Evolutionary conservation across 176 grass and related monocot species (phyloP).

Genomic region (Lolium rigidum): DNA sequence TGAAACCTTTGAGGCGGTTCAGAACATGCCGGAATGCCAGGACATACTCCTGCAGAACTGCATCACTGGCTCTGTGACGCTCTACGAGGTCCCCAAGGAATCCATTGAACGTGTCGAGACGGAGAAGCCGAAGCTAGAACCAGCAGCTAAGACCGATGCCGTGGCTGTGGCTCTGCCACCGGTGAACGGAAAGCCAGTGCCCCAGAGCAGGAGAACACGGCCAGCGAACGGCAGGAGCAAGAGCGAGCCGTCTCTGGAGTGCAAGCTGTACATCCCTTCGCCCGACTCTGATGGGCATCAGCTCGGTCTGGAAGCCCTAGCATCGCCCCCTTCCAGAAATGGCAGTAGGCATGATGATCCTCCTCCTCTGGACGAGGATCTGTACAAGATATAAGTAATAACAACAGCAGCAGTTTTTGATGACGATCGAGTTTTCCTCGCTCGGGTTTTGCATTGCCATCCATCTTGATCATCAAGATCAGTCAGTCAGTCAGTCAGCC

Average conservation of each 20-base stretch:
- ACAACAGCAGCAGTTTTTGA: slow-evolving; percentile 40
- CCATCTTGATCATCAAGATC: slow-evolving; percentile 45
- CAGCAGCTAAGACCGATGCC: slow-evolving; percentile 21
- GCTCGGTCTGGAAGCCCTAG: slow-evolving; percentile 38
- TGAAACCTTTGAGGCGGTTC: slow-evolving; percentile 58
- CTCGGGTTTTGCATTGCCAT: slow-evolving; percentile 12
- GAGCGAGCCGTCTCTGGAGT: slow-evolving; percentile 82
- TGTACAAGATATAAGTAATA: slow-evolving; percentile 60
- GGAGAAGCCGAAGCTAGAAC: slow-evolving; percentile 58
- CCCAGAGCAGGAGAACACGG: slow-evolving; percentile 70
- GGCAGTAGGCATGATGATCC: slow-evolving; percentile 44
- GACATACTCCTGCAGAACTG: slow-evolving; percentile 62
- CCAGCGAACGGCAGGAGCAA: slow-evolving; percentile 79
- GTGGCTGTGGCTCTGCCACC: background rate
- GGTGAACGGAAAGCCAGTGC: slow-evolving; percentile 53
- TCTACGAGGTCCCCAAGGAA: slow-evolving; percentile 78
- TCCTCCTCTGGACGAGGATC: slow-evolving; percentile 58
- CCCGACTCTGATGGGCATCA: slow-evolving; percentile 68
- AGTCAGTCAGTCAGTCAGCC: slow-evolving; percentile 7
- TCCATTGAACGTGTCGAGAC: slow-evolving; percentile 43
- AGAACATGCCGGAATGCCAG: slow-evolving; percentile 73
- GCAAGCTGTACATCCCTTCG: slow-evolving; percentile 79
- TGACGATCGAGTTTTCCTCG: background rate
- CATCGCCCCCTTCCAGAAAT: slow-evolving; percentile 37
- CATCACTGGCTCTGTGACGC: slow-evolving; percentile 65